Evolutionary conservation across 2,329 filamentous ascomycete species (phyloP).

Genomic region (Sphaerostilbella broomeana): DNA sequence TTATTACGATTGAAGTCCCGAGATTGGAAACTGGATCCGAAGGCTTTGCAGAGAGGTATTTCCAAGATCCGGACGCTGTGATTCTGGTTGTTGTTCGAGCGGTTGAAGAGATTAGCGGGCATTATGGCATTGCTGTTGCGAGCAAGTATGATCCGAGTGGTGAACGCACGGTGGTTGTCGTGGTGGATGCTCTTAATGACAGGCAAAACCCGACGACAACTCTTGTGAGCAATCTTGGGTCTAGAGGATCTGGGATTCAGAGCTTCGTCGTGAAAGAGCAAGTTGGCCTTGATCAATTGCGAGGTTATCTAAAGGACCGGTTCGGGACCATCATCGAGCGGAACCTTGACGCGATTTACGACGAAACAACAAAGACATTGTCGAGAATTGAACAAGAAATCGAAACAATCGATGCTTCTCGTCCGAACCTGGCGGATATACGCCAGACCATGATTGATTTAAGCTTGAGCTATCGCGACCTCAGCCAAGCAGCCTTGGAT

Average conservation of each 20-base stretch:
- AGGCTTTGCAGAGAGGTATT: constrained; percentile 33
- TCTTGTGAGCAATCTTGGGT: too few relatives aligned
- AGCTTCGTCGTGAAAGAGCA: too few relatives aligned
- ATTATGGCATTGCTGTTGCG: constrained; percentile 28
- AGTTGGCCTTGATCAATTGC: too few relatives aligned
- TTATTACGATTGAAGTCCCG: constrained; percentile 42
- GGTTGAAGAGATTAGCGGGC: constrained; percentile 32
- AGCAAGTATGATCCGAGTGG: constrained; percentile 26
- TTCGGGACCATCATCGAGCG: too few relatives aligned
- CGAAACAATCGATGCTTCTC: constrained; percentile 13
- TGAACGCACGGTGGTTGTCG: constrained; percentile 35
- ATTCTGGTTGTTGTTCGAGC: constrained; percentile 39
- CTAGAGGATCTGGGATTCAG: too few relatives aligned
- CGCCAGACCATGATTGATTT: constrained; percentile 18
- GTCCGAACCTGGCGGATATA: constrained; percentile 16
- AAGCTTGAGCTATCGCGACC: constrained; percentile 19
- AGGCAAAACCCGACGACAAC: too few relatives aligned
- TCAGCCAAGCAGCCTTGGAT: constrained; percentile 21
- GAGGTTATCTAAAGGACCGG: too few relatives aligned
- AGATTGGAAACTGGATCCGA: constrained; percentile 35
- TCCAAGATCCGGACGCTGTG: constrained; percentile 35
- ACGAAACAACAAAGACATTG: constrained; percentile 18
- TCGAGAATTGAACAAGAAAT: constrained; percentile 10
- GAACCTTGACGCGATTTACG: constrained; percentile 19
- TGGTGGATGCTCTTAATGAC: constrained; percentile 40